Evolutionary conservation across 2,329 filamentous ascomycete genomes (phyloP).

Genomic region (Fulvia fulva): DNA sequence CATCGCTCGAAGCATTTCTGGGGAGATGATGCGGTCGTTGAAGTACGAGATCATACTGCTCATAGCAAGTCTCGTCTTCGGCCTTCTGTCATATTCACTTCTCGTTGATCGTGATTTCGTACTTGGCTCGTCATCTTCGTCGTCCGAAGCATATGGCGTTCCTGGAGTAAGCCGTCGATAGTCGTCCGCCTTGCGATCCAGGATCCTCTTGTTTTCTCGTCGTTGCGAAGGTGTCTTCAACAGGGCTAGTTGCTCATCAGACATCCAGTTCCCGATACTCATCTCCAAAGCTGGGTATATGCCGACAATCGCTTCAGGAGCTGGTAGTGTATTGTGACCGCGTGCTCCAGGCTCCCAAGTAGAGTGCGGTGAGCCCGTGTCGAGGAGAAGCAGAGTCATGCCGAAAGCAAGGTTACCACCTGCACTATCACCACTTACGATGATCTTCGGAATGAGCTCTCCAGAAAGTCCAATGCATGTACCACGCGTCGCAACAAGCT

Average conservation of each 20-base stretch:
- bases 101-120: not conserved
- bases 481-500: constrained; percentile 67
- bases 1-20: constrained; percentile 99
- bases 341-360: constrained; percentile 26
- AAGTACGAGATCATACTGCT: constrained; percentile 98
- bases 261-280: constrained; percentile 99
- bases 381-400: constrained; percentile 82
- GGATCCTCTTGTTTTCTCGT: constrained; percentile 71
- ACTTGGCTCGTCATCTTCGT: constrained; percentile 53
- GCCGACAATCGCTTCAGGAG: constrained; percentile 76
- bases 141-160: constrained; percentile 76
- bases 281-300: constrained; percentile 91
- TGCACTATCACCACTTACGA: constrained; percentile 76
- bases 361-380: constrained; percentile 50
- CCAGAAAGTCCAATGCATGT: constrained; percentile 73
- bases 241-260: constrained; percentile 91
- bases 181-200: constrained; percentile 81
- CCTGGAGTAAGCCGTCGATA: constrained; percentile 77
- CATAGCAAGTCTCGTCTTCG: constrained; percentile 76
- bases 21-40: constrained; percentile 88
- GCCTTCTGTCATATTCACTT: constrained; percentile 4
- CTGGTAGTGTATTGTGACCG: constrained; percentile 40
- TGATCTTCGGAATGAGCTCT: constrained; percentile 59
- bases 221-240: constrained; percentile 79
- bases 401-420: constrained; percentile 78